phyloP scores from a whole-genome alignment of 352 stramenopile genomes.

The Phytophthora ramorum region DNA sequence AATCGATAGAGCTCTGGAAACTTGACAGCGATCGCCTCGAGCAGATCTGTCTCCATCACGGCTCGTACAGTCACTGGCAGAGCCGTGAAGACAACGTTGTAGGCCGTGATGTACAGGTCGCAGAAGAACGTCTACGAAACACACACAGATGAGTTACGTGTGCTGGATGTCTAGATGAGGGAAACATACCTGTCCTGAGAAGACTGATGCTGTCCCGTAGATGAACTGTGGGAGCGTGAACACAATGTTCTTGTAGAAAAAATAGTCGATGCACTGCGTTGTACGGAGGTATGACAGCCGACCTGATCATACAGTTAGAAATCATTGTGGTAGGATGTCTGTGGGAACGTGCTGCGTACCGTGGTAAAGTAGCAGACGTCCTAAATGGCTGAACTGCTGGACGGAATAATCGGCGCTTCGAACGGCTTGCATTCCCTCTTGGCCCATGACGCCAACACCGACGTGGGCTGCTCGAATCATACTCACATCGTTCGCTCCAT shows the following conservation, averaged over 20 bases:
- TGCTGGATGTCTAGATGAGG: not conserved
- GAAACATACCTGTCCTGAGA: conserved; percentile 76
- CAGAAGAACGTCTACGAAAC: conserved; percentile 72
- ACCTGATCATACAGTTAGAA: conserved; percentile 49
- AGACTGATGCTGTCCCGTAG: conserved; percentile 86
- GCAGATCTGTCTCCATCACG: conserved; percentile 81
- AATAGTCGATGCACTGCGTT: conserved; percentile 96
- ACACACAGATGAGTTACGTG: not conserved
- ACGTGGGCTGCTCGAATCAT: conserved; percentile 99
- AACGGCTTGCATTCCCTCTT: conserved; percentile 95
- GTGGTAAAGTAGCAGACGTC: conserved; percentile 75
- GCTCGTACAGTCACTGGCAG: conserved; percentile 88
- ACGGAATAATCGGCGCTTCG: conserved; percentile 84
- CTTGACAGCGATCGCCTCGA: conserved; percentile 63
- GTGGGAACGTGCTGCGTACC: conserved; percentile 32
- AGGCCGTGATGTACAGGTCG: conserved; percentile 90
- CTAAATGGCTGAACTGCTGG: conserved; percentile 85
- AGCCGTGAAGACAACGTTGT: conserved; percentile 95
- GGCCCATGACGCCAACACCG: conserved; percentile 97
- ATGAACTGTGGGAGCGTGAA: conserved; percentile 92
- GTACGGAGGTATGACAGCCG: conserved; percentile 97
- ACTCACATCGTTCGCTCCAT: conserved; percentile 99
- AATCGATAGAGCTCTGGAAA: conserved; percentile 82
- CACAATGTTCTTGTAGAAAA: conserved; percentile 99
- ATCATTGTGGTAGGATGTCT: not conserved